Conservation (phyloP, 2,329 filamentous ascomycete species). For the Ceratocystis lukuohia region DNA sequence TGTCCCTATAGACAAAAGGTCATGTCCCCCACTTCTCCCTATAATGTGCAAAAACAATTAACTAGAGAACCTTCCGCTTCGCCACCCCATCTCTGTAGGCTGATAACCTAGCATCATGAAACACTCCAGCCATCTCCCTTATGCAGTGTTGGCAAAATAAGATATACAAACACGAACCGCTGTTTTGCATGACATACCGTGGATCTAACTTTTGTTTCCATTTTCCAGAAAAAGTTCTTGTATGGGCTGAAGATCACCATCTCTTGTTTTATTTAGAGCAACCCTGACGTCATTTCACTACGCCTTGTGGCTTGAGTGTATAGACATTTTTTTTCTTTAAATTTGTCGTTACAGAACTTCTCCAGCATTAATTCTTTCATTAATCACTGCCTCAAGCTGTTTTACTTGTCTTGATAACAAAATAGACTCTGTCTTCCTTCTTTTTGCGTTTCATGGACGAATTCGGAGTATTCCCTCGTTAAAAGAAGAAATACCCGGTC, state of each 20-base stretch:
- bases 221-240: neutral
- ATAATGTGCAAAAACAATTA: too few species aligned
- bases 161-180: neutral
- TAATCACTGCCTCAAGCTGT: neutral
- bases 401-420: neutral
- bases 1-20: too few species aligned
- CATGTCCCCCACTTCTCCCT: too few species aligned
- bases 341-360: neutral
- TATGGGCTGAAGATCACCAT: neutral
- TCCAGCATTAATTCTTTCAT: neutral
- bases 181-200: neutral
- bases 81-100: neutral
- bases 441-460: too few species aligned
- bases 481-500: too few species aligned
- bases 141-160: neutral
- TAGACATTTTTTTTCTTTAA: neutral
- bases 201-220: neutral
- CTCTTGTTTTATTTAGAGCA: neutral
- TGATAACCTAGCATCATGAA: neutral
- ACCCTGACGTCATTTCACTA: neutral
- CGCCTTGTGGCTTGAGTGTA: neutral
- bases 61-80: neutral
- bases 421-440: too few species aligned
- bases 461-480: too few species aligned
- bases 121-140: conserved; percentile 4